Conservation (phyloP, 1,139 yeast genomes). For the Yamadazyma atlantica region DNA sequence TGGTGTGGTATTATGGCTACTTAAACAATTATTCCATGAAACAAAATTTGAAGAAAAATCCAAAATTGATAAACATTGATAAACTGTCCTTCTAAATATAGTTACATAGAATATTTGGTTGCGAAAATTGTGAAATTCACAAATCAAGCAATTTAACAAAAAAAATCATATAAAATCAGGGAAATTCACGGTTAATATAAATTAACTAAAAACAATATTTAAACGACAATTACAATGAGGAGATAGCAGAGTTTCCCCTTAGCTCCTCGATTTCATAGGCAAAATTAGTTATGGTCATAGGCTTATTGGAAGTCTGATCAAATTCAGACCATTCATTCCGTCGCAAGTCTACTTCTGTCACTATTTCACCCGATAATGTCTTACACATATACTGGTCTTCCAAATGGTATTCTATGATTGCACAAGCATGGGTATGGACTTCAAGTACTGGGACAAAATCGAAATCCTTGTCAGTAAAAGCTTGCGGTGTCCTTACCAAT, state of each 20-base stretch:
- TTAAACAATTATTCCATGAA: too few relatives aligned
- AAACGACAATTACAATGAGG: constrained; percentile 1
- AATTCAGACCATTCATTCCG: constrained; percentile 90
- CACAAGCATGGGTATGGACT: constrained; percentile 81
- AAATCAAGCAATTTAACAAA: not conserved
- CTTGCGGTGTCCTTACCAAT: constrained; percentile 20
- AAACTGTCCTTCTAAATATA: too few relatives aligned
- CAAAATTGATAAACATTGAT: too few relatives aligned
- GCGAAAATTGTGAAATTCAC: not conserved
- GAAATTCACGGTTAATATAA: too few relatives aligned
- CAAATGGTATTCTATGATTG: constrained; percentile 61
- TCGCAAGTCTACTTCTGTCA: constrained; percentile 61
- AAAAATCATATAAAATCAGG: too few relatives aligned
- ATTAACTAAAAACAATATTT: too few relatives aligned
- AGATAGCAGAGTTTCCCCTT: constrained; percentile 2
- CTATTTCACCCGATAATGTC: constrained; percentile 45
- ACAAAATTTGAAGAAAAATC: too few relatives aligned
- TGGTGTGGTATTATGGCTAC: too few relatives aligned
- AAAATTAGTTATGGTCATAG: constrained; percentile 72
- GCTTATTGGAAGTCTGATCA: constrained; percentile 73
- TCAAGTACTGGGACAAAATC: constrained; percentile 45
- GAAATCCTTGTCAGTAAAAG: constrained; percentile 18
- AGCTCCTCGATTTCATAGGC: constrained; percentile 40
- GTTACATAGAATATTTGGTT: too few relatives aligned
- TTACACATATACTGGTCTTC: constrained; percentile 64